Conservation (phyloP, 306 rosid genomes). For the Cicer cuneatum region DNA sequence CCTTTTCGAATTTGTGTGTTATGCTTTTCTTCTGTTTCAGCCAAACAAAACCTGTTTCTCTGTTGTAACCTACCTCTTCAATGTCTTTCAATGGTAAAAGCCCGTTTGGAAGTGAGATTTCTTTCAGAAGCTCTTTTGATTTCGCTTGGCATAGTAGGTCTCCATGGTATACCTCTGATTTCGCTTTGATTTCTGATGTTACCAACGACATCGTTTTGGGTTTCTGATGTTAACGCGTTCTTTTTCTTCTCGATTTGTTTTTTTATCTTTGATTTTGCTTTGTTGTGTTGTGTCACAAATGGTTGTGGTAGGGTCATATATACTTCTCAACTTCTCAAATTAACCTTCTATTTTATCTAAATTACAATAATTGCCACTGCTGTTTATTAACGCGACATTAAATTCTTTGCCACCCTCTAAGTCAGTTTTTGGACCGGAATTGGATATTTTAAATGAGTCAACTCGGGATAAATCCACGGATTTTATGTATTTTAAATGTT, state of each 20-base stretch:
- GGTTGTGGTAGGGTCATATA: constrained; percentile 46
- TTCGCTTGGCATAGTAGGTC: constrained; percentile 70
- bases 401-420: constrained; percentile 5
- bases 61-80: constrained; percentile 73
- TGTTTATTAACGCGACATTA: neutral
- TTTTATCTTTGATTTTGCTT: neutral
- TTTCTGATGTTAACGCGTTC: neutral
- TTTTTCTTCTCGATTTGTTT: neutral
- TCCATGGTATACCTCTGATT: constrained; percentile 75
- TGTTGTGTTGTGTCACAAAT: neutral
- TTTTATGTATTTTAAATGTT: too few relatives aligned
- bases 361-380: constrained; percentile 31
- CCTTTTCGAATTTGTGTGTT: constrained; percentile 80
- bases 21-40: constrained; percentile 69
- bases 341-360: constrained; percentile 39
- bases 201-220: constrained; percentile 55
- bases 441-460: too few relatives aligned
- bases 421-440: too few relatives aligned
- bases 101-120: constrained; percentile 71
- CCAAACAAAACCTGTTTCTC: constrained; percentile 84
- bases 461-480: too few relatives aligned
- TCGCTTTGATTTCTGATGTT: constrained; percentile 57
- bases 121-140: constrained; percentile 60
- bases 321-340: neutral
- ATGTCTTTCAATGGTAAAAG: constrained; percentile 77